Percentiles rank a stretch among this genome's conserved stretches.
These are phyloP conservation scores for Dendrobium officinale DNA, from an alignment of 106 monocot species.

Conservation along the genomic window DNA sequence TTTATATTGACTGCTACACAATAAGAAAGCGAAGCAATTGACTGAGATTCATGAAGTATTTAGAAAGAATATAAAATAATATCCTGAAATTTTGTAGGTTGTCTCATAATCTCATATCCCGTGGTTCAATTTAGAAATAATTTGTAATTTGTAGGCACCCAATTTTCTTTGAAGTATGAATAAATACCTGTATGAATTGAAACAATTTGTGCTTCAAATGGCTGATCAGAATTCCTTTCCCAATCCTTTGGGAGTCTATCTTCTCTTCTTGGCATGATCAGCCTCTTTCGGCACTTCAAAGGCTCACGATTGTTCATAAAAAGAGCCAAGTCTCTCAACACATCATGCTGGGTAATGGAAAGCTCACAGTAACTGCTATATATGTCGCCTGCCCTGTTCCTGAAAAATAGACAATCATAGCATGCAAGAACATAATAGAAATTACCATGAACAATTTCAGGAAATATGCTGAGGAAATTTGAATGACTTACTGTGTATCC, in stretches of 20 bases:
- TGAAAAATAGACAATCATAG: slow-evolving; percentile 13
- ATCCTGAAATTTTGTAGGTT: no score
- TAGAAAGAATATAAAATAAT: no score
- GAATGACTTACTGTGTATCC: slow-evolving; percentile 43
- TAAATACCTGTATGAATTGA: slow-evolving; percentile 56
- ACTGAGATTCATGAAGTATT: no score
- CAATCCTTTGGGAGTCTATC: slow-evolving; percentile 47
- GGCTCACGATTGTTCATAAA: slow-evolving; percentile 27
- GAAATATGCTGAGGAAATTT: not conserved
- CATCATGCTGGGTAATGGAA: slow-evolving; percentile 57
- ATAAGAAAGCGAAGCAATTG: no score
- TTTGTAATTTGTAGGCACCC: no score
- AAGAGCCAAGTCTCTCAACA: slow-evolving; percentile 53
- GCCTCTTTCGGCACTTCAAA: slow-evolving; percentile 24
- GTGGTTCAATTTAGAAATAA: no score
- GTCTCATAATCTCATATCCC: no score
- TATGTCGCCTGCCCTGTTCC: slow-evolving; percentile 46
- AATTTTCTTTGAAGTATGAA: no score
- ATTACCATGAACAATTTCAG: not conserved
- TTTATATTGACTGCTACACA: no score
- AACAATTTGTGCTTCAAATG: slow-evolving; percentile 49
- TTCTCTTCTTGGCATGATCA: slow-evolving; percentile 54
- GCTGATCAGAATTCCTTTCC: slow-evolving; percentile 34
- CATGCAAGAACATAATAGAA: not conserved
- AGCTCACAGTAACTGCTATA: slow-evolving; percentile 50